Base-by-base conservation (phyloP, 306 rosid species). In the Pachyrhizus erosus region DNA sequence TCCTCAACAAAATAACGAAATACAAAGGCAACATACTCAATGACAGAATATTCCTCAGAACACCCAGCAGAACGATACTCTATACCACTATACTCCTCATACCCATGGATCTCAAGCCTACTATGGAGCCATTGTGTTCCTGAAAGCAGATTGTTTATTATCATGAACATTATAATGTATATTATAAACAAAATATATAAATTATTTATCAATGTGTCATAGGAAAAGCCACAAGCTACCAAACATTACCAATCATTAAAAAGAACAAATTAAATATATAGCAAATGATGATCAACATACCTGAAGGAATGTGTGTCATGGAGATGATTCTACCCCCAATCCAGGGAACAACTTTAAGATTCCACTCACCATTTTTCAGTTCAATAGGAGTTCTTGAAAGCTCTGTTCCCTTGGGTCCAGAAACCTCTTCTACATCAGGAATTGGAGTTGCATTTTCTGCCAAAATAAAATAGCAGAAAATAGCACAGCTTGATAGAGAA, bases 31-130 rank as follows among this genome's bases (percentile, higher is more conserved):
- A 89, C 94, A 86, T 84, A 94, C 98, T 88, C 87, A 23, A 90
- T 79, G 68, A 94, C 87, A 68, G 72, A 67, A 80, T 94, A 94
- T 87, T 91, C 98, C 89, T 94, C 98, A 1, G 97, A 75, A 86
- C 97, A 94, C 81, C 98, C 98, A 79, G 97, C 97, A 78, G 97
- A 94, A 13, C 92, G 97, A 87, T 92, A 91, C 84, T 92, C 98
- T 0, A 82, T 84, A 68, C 98, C 97, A 46, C 98, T 90, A 76
- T 81, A 94, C 89, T 94, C 98, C 85, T 94, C 98, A 64, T 94
- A 94, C 48, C 98, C 98, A 77, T 89, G 81, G 85, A 87, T 75
- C 60, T 92, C 94, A 85, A 94, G 77, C 82, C 93, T 94, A 82
- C 97, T 85, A 72, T 94, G 98, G 80, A 94, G 97, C 97, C 97